phyloP scores from a whole-genome alignment of 163 green algal genomes.

The Coccomyxa subellipsoidea region DNA sequence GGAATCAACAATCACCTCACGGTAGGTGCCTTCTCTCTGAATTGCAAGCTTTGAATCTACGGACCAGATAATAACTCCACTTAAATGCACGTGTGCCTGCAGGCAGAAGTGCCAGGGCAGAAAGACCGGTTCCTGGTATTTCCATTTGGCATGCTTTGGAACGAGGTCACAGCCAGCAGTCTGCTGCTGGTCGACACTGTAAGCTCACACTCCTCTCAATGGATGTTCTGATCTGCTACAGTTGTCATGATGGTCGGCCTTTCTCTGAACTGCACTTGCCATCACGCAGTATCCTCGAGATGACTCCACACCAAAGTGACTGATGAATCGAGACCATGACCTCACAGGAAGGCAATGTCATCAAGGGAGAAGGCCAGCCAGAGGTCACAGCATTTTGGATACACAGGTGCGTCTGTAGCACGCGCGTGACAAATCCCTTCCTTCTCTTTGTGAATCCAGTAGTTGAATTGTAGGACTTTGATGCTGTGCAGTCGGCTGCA shows the following conservation, averaged over 20 bases:
- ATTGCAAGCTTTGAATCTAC: not conserved
- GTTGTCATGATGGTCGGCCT: no score
- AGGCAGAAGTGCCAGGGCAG: slow-evolving; percentile 12
- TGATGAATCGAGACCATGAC: no score
- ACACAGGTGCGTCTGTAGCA: not conserved
- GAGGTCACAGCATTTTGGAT: slow-evolving; percentile 26
- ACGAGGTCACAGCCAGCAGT: slow-evolving; percentile 26
- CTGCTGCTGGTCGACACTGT: slow-evolving; percentile 18
- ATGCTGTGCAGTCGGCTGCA: slow-evolving; percentile 1
- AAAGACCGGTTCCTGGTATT: slow-evolving; percentile 28
- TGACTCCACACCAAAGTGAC: no score
- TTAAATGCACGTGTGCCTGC: not conserved
- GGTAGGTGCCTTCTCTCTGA: not conserved
- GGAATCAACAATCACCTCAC: slow-evolving; percentile 30
- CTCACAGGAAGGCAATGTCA: slow-evolving; percentile 18
- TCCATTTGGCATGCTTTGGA: slow-evolving; percentile 27
- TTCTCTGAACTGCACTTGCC: no score
- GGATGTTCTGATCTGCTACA: no score
- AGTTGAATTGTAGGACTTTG: not conserved
- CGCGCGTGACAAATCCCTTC: not conserved
- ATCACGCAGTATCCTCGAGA: no score
- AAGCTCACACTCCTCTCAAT: no score
- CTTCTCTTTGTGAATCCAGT: not conserved
- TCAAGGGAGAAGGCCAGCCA: slow-evolving; percentile 9
- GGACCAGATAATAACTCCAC: not conserved